These are phyloP conservation scores for Pseudogymnoascus sp. DNA, from an alignment of 2,329 filamentous ascomycete species.

Conservation along the genomic window DNA sequence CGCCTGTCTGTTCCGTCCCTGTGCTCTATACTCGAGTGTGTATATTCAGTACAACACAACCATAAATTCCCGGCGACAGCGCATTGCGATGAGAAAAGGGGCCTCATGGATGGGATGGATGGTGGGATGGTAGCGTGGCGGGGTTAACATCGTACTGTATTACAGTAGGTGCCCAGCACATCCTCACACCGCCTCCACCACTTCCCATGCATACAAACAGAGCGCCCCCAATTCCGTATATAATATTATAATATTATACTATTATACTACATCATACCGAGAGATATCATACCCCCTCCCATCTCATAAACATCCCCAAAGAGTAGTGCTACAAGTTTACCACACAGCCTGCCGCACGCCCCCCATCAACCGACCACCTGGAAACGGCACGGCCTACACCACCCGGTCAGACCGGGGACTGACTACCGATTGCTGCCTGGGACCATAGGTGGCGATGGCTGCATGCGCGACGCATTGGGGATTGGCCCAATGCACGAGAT, in stretches of 20 bases:
- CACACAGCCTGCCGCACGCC: background rate
- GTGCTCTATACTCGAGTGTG: background rate
- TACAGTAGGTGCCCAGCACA: background rate
- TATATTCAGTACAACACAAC: background rate
- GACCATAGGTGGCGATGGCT: background rate
- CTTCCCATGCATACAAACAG: background rate
- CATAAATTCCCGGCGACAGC: background rate
- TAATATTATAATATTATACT: background rate
- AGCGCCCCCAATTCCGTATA: too few relatives aligned
- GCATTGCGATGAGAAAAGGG: background rate
- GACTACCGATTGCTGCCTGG: background rate
- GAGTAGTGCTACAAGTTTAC: background rate
- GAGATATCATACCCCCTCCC: background rate
- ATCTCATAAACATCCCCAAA: background rate
- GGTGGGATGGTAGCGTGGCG: background rate
- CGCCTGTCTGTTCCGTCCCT: background rate
- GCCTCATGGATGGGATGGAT: background rate
- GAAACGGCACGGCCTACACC: background rate
- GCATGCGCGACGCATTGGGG: background rate
- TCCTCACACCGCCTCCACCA: background rate
- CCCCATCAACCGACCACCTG: background rate
- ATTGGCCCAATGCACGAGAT: background rate
- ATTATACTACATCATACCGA: background rate
- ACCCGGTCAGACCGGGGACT: background rate
- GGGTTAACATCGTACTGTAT: background rate